Evolutionary conservation across 805 yeast species (phyloP), one percentile per base, ranked within the genome.

Genomic region (Saccharomycopsis capsularis): DNA sequence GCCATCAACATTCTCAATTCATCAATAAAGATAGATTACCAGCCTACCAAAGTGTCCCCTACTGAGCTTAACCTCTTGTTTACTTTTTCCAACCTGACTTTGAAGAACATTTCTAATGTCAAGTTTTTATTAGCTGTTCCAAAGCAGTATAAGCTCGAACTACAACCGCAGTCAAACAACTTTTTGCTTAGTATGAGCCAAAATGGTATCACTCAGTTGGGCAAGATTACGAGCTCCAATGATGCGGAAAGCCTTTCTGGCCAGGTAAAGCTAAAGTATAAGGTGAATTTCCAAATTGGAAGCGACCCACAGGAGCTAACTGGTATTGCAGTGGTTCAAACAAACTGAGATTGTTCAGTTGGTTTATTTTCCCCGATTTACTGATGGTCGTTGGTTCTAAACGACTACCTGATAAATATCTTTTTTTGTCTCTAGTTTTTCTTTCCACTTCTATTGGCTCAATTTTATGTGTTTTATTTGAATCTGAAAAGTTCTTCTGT

Each of bases 211-310:
- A 63, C 68, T 3, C 93, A 85, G 63, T 69, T 65, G 30, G 53
- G 49, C 13, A 47, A 40, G 13, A 41, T 52, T 19, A 70, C 78
- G 44, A 59, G 64, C 43, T 58, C 73, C 32, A 68, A 64, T 29
- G 13, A 7, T 9, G 32, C 11, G 11, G 11, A 29, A 29, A 13
- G 13, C 32, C 32, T 29, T 29, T 35, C 52, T 3, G 63, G 64
- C 15, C 66, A 69, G n/a, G 63, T 83, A 56, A 85, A 84, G 63
- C 70, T 87, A 51, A 83, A 86, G 63, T 87, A 90, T 91, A 85
- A 82, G 63, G 73, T 76, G 22, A 75, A 75, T 49, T 86, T 76
- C 61, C 57, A 59, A 9, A 60, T 73, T 7, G 76, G 74, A 46
- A 77, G 79, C n/a, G 60, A 63, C 22, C 62, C 64, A 6, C 64